These are phyloP conservation scores for Agaricus blazei DNA, from an alignment of 768 basidiomycete species.

Conservation along the genomic window DNA sequence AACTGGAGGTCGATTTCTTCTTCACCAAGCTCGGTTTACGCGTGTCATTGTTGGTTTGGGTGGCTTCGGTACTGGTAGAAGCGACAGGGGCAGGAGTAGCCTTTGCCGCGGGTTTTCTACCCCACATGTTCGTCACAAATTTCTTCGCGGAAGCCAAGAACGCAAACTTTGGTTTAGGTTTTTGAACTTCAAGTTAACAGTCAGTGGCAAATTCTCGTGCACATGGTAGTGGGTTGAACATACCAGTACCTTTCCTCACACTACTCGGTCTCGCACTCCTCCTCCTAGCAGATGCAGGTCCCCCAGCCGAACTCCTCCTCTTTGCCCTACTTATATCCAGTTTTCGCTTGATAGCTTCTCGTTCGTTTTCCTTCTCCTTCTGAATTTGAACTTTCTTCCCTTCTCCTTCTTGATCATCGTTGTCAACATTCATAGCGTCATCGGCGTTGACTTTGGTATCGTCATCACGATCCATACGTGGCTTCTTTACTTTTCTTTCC, in stretches of 20 bases:
- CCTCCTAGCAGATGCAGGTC: slow-evolving; percentile 35
- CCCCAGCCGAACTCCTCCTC: slow-evolving; percentile 63
- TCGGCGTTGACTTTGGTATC: slow-evolving; percentile 31
- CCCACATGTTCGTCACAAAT: slow-evolving; percentile 72
- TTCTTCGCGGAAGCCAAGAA: slow-evolving; percentile 71
- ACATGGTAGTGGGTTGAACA: slow-evolving; percentile 15
- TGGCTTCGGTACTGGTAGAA: slow-evolving; percentile 7
- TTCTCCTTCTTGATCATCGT: slow-evolving; percentile 23
- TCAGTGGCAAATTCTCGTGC: neutral
- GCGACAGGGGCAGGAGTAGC: slow-evolving; percentile 12
- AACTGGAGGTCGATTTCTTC: neutral
- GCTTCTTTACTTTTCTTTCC: slow-evolving; percentile 28
- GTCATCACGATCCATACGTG: slow-evolving; percentile 30
- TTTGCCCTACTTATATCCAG: slow-evolving; percentile 63
- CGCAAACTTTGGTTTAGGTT: slow-evolving; percentile 54
- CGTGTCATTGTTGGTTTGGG: neutral
- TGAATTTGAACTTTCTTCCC: slow-evolving; percentile 29
- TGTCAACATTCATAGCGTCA: slow-evolving; percentile 16
- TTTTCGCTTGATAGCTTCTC: slow-evolving; percentile 56
- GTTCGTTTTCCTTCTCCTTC: slow-evolving; percentile 46
- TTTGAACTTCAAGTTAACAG: slow-evolving; percentile 24
- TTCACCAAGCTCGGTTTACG: slow-evolving; percentile 5
- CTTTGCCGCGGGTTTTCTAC: slow-evolving; percentile 36
- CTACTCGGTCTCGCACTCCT: slow-evolving; percentile 30
- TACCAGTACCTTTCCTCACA: slow-evolving; percentile 30